Conservation (phyloP, 2,329 filamentous ascomycete species). For the Trichophyton rubrum region DNA sequence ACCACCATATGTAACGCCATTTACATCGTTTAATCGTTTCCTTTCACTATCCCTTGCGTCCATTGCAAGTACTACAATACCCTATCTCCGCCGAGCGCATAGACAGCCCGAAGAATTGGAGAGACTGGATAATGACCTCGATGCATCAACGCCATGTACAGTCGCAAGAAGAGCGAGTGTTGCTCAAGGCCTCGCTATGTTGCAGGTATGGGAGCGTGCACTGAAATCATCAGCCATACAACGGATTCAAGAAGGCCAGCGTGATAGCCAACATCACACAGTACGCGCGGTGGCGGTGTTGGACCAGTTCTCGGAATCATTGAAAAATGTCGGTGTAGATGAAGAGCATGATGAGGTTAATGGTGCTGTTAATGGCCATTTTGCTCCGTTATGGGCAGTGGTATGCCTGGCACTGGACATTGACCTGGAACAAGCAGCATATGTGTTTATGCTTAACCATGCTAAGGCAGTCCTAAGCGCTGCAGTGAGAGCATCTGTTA, state of each 20-base stretch:
- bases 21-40: slow-evolving; percentile 42
- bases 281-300: slow-evolving; percentile 19
- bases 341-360: slow-evolving; percentile 20
- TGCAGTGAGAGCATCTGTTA: slow-evolving; percentile 49
- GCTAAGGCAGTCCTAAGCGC: slow-evolving; percentile 51
- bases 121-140: slow-evolving; percentile 49
- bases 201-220: slow-evolving; percentile 48
- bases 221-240: slow-evolving; percentile 27
- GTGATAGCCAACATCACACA: neutral
- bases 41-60: slow-evolving; percentile 45
- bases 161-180: slow-evolving; percentile 50
- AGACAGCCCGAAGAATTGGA: slow-evolving; percentile 38
- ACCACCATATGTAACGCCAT: slow-evolving; percentile 21
- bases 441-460: slow-evolving; percentile 52
- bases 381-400: slow-evolving; percentile 49
- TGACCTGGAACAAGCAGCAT: slow-evolving; percentile 41
- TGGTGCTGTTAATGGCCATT: slow-evolving; percentile 37
- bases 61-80: slow-evolving; percentile 46
- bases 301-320: slow-evolving; percentile 26
- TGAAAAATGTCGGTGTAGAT: slow-evolving; percentile 24
- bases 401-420: slow-evolving; percentile 43
- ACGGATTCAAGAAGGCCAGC: neutral
- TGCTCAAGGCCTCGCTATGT: slow-evolving; percentile 47
- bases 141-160: slow-evolving; percentile 50
- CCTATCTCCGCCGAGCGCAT: slow-evolving; percentile 47